Conservation (phyloP, 768 basidiomycete genomes). For the Lactarius tabidus region DNA sequence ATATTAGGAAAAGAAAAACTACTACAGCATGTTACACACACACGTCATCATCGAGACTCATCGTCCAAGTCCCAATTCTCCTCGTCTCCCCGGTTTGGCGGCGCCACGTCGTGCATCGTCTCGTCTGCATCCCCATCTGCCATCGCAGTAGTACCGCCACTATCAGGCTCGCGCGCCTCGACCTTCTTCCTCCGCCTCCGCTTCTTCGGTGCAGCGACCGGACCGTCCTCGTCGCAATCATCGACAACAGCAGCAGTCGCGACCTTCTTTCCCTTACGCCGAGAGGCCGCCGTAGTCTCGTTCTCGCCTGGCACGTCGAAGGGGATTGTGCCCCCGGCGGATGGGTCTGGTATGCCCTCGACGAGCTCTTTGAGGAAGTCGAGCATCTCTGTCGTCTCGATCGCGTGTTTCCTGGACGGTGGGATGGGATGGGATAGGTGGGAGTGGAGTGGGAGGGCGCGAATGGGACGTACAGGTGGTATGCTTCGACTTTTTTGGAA, state of each 20-base stretch:
- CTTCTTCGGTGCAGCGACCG: slow-evolving; percentile 38
- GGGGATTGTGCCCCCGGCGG: slow-evolving; percentile 74
- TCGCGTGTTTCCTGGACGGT: slow-evolving; percentile 75
- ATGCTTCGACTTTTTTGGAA: slow-evolving; percentile 85
- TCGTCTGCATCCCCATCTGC: slow-evolving; percentile 38
- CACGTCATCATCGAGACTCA: slow-evolving; percentile 9
- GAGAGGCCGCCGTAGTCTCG: slow-evolving; percentile 43
- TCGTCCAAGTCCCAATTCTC: slow-evolving; percentile 44
- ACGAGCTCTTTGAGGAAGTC: slow-evolving; percentile 96
- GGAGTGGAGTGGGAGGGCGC: background rate
- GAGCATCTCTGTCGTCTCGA: slow-evolving; percentile 81
- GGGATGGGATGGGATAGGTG: background rate
- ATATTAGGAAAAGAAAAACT: background rate
- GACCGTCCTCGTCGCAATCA: slow-evolving; percentile 35
- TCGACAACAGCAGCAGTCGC: slow-evolving; percentile 36
- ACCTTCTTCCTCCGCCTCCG: slow-evolving; percentile 50
- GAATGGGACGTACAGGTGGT: slow-evolving; percentile 72
- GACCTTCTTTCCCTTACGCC: slow-evolving; percentile 56
- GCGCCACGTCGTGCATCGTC: slow-evolving; percentile 30
- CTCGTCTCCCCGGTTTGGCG: slow-evolving; percentile 30
- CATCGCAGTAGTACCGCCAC: slow-evolving; percentile 33
- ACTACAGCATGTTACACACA: background rate
- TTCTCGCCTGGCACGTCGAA: slow-evolving; percentile 61
- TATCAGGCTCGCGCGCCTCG: slow-evolving; percentile 33
- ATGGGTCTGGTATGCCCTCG: slow-evolving; percentile 80